Evolutionary conservation across 148 eudicot species (phyloP).

Genomic region (Nepenthes gracilis): DNA sequence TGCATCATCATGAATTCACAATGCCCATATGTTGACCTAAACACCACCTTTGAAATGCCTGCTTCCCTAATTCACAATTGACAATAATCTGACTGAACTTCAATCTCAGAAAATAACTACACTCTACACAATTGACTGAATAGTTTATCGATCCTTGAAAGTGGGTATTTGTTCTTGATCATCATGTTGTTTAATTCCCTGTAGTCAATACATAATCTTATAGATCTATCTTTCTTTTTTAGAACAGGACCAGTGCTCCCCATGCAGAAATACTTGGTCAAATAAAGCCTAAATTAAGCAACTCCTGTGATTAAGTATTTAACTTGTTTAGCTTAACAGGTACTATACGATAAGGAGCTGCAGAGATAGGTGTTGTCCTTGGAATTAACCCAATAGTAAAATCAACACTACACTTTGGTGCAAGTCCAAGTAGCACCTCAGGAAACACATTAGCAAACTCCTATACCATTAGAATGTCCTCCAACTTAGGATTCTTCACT

Average conservation of each 20-base stretch:
- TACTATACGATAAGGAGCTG: neutral
- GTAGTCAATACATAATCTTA: too few species aligned
- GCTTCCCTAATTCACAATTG: neutral
- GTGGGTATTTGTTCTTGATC: too few species aligned
- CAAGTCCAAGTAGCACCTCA: neutral
- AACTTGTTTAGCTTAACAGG: neutral
- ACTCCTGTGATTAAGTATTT: neutral
- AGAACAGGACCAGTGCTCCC: neutral
- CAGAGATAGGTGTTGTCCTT: neutral
- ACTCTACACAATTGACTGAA: neutral
- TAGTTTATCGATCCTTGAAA: neutral
- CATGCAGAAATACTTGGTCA: neutral
- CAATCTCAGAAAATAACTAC: neutral
- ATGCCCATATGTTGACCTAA: neutral
- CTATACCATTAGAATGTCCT: too few species aligned
- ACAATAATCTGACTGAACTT: neutral
- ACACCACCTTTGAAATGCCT: neutral
- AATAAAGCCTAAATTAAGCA: neutral
- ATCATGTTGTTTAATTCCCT: too few species aligned
- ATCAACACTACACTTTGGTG: neutral
- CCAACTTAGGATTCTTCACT: too few species aligned
- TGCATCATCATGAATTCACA: neutral
- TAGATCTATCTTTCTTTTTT: neutral
- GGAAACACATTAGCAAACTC: neutral
- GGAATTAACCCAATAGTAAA: neutral